A percentile compares a stretch with the other conserved stretches of the same genome.
These are phyloP conservation scores for Hansfordia pulvinata DNA, from an alignment of 2,329 filamentous ascomycete species.

Conservation along the genomic window DNA sequence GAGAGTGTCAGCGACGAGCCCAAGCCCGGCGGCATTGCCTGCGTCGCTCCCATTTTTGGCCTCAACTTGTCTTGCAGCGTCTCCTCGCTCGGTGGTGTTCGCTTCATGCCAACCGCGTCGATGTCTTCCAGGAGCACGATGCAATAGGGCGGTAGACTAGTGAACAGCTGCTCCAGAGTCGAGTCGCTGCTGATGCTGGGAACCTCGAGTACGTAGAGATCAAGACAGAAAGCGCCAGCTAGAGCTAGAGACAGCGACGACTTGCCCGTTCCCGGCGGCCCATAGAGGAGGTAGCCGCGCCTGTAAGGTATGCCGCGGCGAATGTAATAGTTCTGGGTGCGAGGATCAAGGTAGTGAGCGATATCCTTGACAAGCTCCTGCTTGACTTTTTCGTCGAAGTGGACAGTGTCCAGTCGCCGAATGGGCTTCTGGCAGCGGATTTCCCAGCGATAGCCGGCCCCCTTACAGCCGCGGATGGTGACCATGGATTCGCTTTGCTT, in stretches of 20 bases:
- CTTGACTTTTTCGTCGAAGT: constrained; percentile 29
- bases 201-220: constrained; percentile 61
- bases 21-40: too few relatives aligned
- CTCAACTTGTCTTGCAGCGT: constrained; percentile 2
- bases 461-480: constrained; percentile 19
- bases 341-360: constrained; percentile 47
- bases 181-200: constrained; percentile 23
- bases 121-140: constrained; percentile 44
- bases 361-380: constrained; percentile 57
- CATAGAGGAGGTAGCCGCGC: constrained; percentile 58
- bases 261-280: constrained; percentile 62
- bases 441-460: constrained; percentile 17
- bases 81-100: constrained; percentile 11
- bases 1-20: constrained; percentile 36
- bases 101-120: constrained; percentile 34
- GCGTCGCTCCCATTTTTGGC: too few relatives aligned
- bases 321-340: constrained; percentile 49
- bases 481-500: constrained; percentile 21
- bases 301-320: constrained; percentile 63
- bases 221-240: constrained; percentile 57
- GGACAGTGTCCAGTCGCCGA: constrained; percentile 19
- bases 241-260: constrained; percentile 64
- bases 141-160: constrained; percentile 16
- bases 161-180: constrained; percentile 18
- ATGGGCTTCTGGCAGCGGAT: constrained; percentile 19